phyloP scores from a whole-genome alignment of 371 early-diverging fungal genomes.

The Lichtheimia corymbifera region DNA sequence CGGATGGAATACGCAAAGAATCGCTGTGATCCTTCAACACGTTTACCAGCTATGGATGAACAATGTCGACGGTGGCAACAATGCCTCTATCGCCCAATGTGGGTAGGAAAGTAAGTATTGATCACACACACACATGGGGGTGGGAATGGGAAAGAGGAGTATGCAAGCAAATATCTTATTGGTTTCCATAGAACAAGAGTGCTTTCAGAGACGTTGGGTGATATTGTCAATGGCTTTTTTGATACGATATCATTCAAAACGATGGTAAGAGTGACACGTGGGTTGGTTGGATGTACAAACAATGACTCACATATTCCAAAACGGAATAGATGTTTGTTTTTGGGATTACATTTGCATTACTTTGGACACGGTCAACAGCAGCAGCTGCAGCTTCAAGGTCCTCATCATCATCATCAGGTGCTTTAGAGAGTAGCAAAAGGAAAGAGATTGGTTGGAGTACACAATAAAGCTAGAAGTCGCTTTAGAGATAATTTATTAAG shows the following conservation, averaged over 20 bases:
- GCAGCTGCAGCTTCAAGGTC: neutral
- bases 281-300: neutral
- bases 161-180: neutral
- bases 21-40: slow-evolving; percentile 18
- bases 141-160: neutral
- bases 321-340: neutral
- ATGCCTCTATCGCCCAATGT: slow-evolving; percentile 19
- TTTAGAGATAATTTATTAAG: no score
- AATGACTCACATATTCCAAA: neutral
- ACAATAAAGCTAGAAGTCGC: no score
- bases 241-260: slow-evolving; percentile 20
- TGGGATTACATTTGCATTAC: neutral
- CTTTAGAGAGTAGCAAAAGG: neutral
- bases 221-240: slow-evolving; percentile 20
- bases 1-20: slow-evolving; percentile 12
- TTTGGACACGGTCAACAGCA: slow-evolving; percentile 1
- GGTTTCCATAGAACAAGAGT: slow-evolving; percentile 11
- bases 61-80: slow-evolving; percentile 20
- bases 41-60: slow-evolving; percentile 17
- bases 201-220: slow-evolving; percentile 23
- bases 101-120: slow-evolving; percentile 20
- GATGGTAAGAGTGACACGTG: slow-evolving; percentile 14
- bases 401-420: neutral
- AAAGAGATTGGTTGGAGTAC: neutral
- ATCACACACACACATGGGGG: no score